Base-by-base conservation (phyloP, 768 basidiomycete species). In the Termitomyces titanicus region DNA sequence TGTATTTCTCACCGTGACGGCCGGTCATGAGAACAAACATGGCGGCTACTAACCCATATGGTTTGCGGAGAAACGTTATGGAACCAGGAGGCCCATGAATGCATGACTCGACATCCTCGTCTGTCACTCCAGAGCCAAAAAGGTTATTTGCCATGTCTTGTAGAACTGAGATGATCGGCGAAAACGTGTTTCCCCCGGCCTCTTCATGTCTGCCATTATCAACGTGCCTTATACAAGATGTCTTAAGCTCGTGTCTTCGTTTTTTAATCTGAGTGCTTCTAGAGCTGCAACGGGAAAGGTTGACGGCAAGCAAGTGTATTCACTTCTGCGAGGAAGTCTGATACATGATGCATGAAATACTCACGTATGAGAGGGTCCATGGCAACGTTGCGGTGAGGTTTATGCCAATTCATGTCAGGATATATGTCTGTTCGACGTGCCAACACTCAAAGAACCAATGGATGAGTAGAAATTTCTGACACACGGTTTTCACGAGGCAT, bases 401-500 rank as follows among this genome's bases (percentile, higher is more conserved):
- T 50, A 50, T 22, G 37, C 24, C 39, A 44, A 31, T 44, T 20
- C 13, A 24, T 54, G 31, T 6, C 47, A 48, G 29, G 39, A 9
- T 18, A 15, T 37, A 5, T 24, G 15, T 2, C 15, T 17, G 27
- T 35, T 42, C 20, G 18, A 46, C 35, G 20, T 31, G 44, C 18
- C 29, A 18, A 45, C 25, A 17, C 17, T 37, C 27, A 22, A 18
- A 39, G 9, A 40, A n/a, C 43, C 20, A 20, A 29, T n/a, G 27
- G 34, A 24, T 40, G n/a, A 29, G n/a, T 6, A 24, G 15, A 18
- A 29, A 50, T 13, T 43, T 15, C 11, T 22, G n/a, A 53, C 60
- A 50, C 60, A 61, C 51, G 57, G 54, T 58, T 55, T 35, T 47
- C 60, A 58, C 48, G 56, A 61, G 60, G 60, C 54, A 44, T 50